phyloP scores from a whole-genome alignment of 768 basidiomycete species.

The Termitomyces sp. region DNA sequence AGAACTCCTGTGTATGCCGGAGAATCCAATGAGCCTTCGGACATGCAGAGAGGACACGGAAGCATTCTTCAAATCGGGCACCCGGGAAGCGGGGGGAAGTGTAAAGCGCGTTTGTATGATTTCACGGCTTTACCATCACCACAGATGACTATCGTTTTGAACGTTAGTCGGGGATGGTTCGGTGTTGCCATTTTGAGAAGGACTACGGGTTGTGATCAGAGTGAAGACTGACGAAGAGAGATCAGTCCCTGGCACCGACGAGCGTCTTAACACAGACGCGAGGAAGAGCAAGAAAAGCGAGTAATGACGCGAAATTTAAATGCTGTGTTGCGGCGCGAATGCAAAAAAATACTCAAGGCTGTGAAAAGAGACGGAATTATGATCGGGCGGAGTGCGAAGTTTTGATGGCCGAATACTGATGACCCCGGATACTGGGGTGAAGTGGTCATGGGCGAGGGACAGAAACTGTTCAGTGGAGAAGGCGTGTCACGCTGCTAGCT shows the following conservation, averaged over 20 bases:
- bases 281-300: neutral
- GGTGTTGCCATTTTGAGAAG: neutral
- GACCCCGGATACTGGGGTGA: neutral
- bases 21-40: neutral
- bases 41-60: neutral
- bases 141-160: neutral
- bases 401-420: neutral
- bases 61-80: neutral
- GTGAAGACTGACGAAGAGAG: neutral
- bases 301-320: neutral
- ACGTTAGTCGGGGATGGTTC: neutral
- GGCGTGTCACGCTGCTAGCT: neutral
- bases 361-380: neutral
- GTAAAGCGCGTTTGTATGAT: neutral
- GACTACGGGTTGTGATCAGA: neutral
- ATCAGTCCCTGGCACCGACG: conserved; percentile 2
- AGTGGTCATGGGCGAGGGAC: too few species aligned
- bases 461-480: neutral
- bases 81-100: neutral
- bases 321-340: neutral
- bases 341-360: neutral
- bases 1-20: neutral
- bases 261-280: neutral
- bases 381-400: neutral
- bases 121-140: neutral